Evolutionary conservation across 495 filamentous ascomycete species (phyloP).

Genomic region (Aspergillus incahuasiensis): DNA sequence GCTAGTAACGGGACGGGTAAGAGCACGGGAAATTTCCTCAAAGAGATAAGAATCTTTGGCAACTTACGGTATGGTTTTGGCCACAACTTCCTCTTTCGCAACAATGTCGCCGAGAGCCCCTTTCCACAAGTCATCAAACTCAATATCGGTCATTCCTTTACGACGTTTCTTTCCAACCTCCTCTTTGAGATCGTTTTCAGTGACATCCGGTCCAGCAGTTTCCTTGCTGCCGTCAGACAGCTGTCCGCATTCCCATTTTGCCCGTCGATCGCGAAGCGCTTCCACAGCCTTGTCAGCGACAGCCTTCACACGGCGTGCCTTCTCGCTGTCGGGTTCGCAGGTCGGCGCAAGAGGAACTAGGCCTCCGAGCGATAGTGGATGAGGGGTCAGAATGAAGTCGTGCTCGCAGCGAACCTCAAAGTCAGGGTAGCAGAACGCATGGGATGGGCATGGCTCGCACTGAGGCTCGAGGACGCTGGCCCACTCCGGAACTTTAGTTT

Average conservation of each 20-base stretch:
- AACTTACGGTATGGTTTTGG: constrained; percentile 72
- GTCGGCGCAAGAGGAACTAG: constrained; percentile 80
- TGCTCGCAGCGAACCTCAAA: constrained; percentile 75
- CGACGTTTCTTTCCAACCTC: constrained; percentile 65
- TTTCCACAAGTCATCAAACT: constrained; percentile 91
- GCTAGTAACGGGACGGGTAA: neutral
- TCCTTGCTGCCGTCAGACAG: constrained; percentile 57
- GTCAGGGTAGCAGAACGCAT: constrained; percentile 81
- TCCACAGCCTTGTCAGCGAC: constrained; percentile 87
- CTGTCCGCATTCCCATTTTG: constrained; percentile 87
- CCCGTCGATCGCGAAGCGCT: constrained; percentile 77
- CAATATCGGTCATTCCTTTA: constrained; percentile 73
- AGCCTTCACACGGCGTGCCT: constrained; percentile 76
- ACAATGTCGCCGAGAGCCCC: constrained; percentile 82
- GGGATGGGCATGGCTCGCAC: constrained; percentile 87
- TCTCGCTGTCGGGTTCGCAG: constrained; percentile 94
- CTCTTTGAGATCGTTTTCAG: constrained; percentile 71
- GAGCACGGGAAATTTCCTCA: neutral
- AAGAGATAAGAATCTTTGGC: constrained; percentile 12
- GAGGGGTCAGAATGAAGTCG: constrained; percentile 79
- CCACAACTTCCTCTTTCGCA: constrained; percentile 73
- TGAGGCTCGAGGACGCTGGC: constrained; percentile 63
- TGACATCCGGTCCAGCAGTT: constrained; percentile 58
- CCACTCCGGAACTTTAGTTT: constrained; percentile 62
- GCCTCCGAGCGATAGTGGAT: constrained; percentile 78